A percentile compares a stretch with the other conserved stretches of the same genome.
Evolutionary conservation across 441 rosid genomes (phyloP).

Genomic region (Hypseocharis bilobata): DNA sequence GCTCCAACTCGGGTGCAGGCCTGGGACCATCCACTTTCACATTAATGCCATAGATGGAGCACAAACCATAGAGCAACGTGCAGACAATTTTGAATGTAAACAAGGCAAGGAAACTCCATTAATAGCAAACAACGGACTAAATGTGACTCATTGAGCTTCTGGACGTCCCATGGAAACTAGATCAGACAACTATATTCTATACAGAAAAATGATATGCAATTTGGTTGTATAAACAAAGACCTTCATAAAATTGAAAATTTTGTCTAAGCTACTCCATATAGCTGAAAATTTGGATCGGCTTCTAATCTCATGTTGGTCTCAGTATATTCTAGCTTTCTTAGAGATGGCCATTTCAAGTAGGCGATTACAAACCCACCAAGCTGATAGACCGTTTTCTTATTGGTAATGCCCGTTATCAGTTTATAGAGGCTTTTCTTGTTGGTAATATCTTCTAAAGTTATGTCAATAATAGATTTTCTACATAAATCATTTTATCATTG

Average conservation of each 20-base stretch:
- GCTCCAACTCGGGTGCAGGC: slow-evolving; percentile 68
- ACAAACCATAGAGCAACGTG: slow-evolving; percentile 4
- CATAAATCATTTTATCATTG: background rate
- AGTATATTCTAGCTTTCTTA: background rate
- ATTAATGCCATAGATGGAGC: slow-evolving; percentile 17
- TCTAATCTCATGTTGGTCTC: too few relatives aligned
- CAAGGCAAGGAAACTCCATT: background rate
- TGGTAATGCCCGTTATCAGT: background rate
- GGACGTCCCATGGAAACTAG: background rate
- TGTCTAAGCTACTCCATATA: background rate
- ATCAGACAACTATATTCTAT: background rate
- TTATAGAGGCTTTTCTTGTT: background rate
- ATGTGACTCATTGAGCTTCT: background rate
- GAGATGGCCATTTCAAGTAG: background rate
- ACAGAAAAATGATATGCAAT: background rate
- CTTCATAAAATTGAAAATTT: background rate
- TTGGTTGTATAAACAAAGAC: background rate
- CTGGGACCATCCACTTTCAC: slow-evolving; percentile 41
- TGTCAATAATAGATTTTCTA: background rate
- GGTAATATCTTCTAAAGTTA: background rate
- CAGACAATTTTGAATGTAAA: background rate
- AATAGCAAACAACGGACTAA: background rate
- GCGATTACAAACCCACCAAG: background rate
- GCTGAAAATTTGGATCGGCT: background rate
- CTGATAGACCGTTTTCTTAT: background rate